Evolutionary conservation across 2,329 filamentous ascomycete species (phyloP).

Genomic region (Penicillium sp.): DNA sequence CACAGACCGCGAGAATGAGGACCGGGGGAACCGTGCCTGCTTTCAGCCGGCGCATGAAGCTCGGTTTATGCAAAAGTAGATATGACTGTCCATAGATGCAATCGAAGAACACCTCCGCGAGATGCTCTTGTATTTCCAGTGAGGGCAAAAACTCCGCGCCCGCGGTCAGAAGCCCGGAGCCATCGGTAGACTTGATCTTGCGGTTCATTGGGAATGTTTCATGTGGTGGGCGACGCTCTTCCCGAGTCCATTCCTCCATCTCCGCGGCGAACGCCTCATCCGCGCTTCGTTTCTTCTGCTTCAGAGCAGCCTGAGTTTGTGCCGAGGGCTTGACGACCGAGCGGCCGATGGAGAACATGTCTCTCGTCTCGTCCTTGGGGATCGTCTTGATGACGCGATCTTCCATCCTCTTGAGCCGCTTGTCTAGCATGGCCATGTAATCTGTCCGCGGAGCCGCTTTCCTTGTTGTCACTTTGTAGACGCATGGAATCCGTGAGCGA

Average conservation of each 20-base stretch:
- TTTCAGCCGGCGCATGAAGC: constrained; percentile 81
- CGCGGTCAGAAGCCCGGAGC: constrained; percentile 74
- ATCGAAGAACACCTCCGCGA: constrained; percentile 93
- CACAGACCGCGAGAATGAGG: constrained; percentile 87
- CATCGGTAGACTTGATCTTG: constrained; percentile 64
- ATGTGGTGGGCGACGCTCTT: constrained; percentile 50
- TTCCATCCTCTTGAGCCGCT: constrained; percentile 93
- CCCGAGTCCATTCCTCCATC: constrained; percentile 74
- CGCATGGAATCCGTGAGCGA: constrained; percentile 86
- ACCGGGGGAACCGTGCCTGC: constrained; percentile 81
- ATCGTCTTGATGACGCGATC: constrained; percentile 95
- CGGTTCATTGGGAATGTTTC: constrained; percentile 54
- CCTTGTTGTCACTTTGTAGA: constrained; percentile 93
- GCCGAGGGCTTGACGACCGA: constrained; percentile 80
- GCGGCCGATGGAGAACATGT: constrained; percentile 65
- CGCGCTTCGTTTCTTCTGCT: constrained; percentile 73
- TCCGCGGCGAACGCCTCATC: constrained; percentile 85
- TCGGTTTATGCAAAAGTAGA: constrained; percentile 90
- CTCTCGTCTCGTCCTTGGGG: constrained; percentile 76
- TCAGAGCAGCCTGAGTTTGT: constrained; percentile 56
- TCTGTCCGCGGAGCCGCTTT: constrained; percentile 94
- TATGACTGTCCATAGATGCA: constrained; percentile 95
- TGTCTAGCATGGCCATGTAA: constrained; percentile 99
- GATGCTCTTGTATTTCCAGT: constrained; percentile 85
- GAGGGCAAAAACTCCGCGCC: constrained; percentile 78